Evolutionary conservation across 2,329 filamentous ascomycete species (phyloP), one percentile per base, ranked within the genome.

Genomic region (Lojkania enalia): DNA sequence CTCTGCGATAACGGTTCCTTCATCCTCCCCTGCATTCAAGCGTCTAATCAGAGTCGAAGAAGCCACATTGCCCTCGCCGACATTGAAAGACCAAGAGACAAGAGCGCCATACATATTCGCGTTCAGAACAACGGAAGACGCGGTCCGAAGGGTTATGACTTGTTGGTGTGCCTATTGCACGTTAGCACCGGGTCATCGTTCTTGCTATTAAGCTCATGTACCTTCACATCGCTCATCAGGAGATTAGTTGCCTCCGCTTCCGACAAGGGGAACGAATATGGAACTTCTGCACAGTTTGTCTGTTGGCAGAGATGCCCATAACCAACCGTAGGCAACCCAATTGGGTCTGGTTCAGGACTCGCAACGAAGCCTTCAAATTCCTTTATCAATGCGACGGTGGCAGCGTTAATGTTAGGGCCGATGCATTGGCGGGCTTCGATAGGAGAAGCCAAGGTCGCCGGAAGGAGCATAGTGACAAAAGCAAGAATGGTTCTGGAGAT

Each of bases 41-140:
- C 73, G 65, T 36, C 56, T 58, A 47, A 77, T 58, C 18, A 78
- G 64, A 0, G 65, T 70, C 3, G 75, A 78, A 0, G 54, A 57
- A n/a, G 48, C 44, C 2, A 71, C 65, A 35, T 67, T 69, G 3
- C 71, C 74, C 46, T 70, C 74, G 19, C 77, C 77, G 32, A 76
- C 66, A 55, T 80, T 80, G 71, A 74, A 80, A 13, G 74, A 66
- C 75, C 75, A 79, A 33, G 71, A 75, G 27, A 78, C 73, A 2
- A 80, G 71, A 1, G 77, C 77, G 31, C 74, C 77, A 54, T 77
- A 80, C 55, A 79, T 74, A 64, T 80, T 79, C 21, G 65, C 70
- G 53, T 79, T 77, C 23, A 78, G 63, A 3, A 55, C 61, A 32
- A 75, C 72, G 2, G 31, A 36, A 7, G 43, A 43, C 7, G 41